Conservation (phyloP, 2,329 filamentous ascomycete species). For the Xylariales sp. region DNA sequence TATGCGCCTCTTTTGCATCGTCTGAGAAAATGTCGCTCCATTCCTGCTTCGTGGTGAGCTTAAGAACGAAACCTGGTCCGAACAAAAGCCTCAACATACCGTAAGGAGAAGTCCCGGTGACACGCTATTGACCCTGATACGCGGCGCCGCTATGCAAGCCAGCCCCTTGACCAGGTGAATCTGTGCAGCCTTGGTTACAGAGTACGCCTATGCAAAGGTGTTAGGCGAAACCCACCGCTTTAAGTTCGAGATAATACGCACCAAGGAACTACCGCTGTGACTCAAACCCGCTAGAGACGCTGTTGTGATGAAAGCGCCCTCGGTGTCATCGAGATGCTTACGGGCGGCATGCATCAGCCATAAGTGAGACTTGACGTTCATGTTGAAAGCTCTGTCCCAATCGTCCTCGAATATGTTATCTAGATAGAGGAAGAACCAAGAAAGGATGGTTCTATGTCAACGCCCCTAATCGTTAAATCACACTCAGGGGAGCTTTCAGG, state of each 20-base stretch:
- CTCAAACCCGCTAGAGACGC: slow-evolving; percentile 61
- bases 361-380: slow-evolving; percentile 60
- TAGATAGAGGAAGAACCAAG: background rate
- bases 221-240: too few species aligned
- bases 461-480: too few species aligned
- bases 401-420: slow-evolving; percentile 53
- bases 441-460: too few species aligned
- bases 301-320: slow-evolving; percentile 60
- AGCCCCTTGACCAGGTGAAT: slow-evolving; percentile 53
- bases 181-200: slow-evolving; percentile 72
- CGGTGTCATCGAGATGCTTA: slow-evolving; percentile 47
- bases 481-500: too few species aligned
- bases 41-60: slow-evolving; percentile 38
- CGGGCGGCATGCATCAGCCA: slow-evolving; percentile 55
- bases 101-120: slow-evolving; percentile 49
- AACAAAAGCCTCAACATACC: too few species aligned
- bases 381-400: slow-evolving; percentile 55
- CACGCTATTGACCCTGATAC: slow-evolving; percentile 55
- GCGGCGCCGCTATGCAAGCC: slow-evolving; percentile 47
- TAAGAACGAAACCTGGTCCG: too few species aligned
- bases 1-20: slow-evolving; percentile 50
- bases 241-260: too few species aligned
- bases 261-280: slow-evolving; percentile 56
- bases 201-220: slow-evolving; percentile 52
- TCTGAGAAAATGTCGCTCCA: slow-evolving; percentile 59